Evolutionary conservation across 2,329 filamentous ascomycete genomes (phyloP), one percentile per base, ranked within the genome.

Genomic region (Hypoxylon sp.): DNA sequence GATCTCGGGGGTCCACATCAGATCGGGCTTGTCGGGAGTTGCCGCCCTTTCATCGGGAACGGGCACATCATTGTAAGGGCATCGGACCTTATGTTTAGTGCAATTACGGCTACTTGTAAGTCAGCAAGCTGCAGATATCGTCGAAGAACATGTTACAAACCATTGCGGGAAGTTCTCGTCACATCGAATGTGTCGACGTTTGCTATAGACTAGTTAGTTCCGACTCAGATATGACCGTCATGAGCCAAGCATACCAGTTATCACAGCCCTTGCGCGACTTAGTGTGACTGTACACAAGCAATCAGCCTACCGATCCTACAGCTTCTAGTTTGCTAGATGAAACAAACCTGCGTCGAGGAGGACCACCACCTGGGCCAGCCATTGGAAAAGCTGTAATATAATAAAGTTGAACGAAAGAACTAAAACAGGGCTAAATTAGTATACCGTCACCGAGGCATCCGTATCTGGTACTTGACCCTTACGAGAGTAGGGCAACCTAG

Each of bases 241-340:
- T 9, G 50, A 17, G 48, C 51, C 28, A 67, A 60, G 76, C 82
- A 69, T 83, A 86, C 84, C 96, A 99, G 69, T 94, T 97, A 77
- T 97, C 95, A 87, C 96, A 99, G 70, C 96, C 96, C 84, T 98
- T 98, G 78, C 96, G 91, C 76, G 95, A 98, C 85, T 99, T 99
- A 79, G 96, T 99, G 85, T 99, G 96, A 85, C 95, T 97, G 79
- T 21, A 66, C 48, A 63, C 74, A 67, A 73, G 38, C 63, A 50
- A 63, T 77, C 57, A 77, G 76, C 45, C 63, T 36, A 41, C 43
- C 21, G 30, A 45, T 14, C 21, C 28, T 59, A 43, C 49, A 19
- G 6, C 50, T 30, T 14, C 25, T 45, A 67, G 62, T 53, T 61
- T 59, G 60, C 51, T 63, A 62, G 21, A 21, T 34, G 48, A 50